phyloP scores from a whole-genome alignment of 768 basidiomycete genomes.

The Fomitopsis serialis region DNA sequence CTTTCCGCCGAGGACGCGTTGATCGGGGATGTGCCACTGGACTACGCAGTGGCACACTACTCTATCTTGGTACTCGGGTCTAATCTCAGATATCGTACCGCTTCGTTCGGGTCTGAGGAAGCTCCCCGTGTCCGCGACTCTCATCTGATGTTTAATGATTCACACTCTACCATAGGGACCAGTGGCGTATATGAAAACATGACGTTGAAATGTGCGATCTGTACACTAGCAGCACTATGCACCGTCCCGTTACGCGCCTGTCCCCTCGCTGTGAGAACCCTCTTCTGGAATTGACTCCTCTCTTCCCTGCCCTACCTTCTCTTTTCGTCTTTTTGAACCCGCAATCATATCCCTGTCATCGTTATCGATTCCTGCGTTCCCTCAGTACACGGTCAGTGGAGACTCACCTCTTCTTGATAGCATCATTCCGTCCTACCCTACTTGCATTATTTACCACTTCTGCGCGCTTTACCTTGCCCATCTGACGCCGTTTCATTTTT shows the following conservation, averaged over 20 bases:
- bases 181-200: neutral
- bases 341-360: conserved; percentile 68
- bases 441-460: conserved; percentile 70
- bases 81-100: too few relatives aligned
- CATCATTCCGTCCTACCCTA: conserved; percentile 61
- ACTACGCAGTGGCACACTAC: neutral
- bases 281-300: neutral
- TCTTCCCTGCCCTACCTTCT: conserved; percentile 22
- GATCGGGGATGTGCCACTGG: neutral
- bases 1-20: neutral
- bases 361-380: conserved; percentile 5
- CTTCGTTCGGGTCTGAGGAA: neutral
- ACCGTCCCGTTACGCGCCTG: neutral
- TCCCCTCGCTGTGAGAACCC: neutral
- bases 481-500: conserved; percentile 77
- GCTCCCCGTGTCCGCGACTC: neutral
- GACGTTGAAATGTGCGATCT: too few relatives aligned
- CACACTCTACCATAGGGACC: neutral
- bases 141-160: neutral
- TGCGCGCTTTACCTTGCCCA: conserved; percentile 80
- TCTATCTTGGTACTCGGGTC: neutral
- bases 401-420: conserved; percentile 65
- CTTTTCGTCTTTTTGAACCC: conserved; percentile 64
- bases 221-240: neutral
- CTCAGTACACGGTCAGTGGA: neutral